A percentile compares a stretch with the other conserved stretches of the same genome.
phyloP scores from a whole-genome alignment of 1,139 yeast genomes.

The Kodamaea sp. region DNA sequence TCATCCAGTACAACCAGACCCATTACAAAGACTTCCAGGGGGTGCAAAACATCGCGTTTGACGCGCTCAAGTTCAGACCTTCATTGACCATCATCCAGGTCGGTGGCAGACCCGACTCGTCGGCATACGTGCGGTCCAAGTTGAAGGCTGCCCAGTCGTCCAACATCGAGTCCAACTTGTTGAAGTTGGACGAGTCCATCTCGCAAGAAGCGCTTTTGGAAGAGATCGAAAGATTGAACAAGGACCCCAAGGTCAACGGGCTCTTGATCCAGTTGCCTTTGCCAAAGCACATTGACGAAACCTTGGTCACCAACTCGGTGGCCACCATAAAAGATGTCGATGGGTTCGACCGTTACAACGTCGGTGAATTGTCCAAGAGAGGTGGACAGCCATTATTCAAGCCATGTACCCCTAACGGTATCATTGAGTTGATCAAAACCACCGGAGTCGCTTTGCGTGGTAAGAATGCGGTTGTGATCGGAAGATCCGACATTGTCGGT shows the following conservation, averaged over 20 bases:
- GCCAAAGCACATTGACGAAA: slow-evolving; percentile 70
- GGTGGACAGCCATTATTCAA: slow-evolving; percentile 70
- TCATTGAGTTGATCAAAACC: slow-evolving; percentile 65
- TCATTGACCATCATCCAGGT: slow-evolving; percentile 71
- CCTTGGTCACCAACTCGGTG: slow-evolving; percentile 67
- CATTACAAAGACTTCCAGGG: slow-evolving; percentile 22
- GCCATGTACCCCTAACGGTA: slow-evolving; percentile 83
- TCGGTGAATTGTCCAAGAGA: slow-evolving; percentile 73
- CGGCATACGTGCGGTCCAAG: slow-evolving; percentile 75
- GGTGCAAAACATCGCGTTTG: slow-evolving; percentile 22
- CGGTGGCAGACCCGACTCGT: slow-evolving; percentile 74
- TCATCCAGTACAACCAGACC: slow-evolving; percentile 37
- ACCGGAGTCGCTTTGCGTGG: slow-evolving; percentile 62
- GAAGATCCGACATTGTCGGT: slow-evolving; percentile 96
- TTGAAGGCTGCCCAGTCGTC: slow-evolving; percentile 71
- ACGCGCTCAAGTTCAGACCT: slow-evolving; percentile 53
- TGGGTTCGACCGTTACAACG: slow-evolving; percentile 74
- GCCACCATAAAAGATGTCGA: slow-evolving; percentile 73
- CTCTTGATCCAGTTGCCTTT: slow-evolving; percentile 72
- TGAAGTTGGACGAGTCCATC: slow-evolving; percentile 58
- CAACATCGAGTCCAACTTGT: slow-evolving; percentile 58
- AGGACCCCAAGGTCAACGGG: slow-evolving; percentile 68
- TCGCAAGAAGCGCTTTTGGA: slow-evolving; percentile 57
- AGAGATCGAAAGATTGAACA: slow-evolving; percentile 57
- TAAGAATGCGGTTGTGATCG: slow-evolving; percentile 87